A percentile compares a stretch with the other conserved stretches of the same genome.
Conservation (phyloP, 139 green algal genomes). For the Haematococcus lacustris region DNA sequence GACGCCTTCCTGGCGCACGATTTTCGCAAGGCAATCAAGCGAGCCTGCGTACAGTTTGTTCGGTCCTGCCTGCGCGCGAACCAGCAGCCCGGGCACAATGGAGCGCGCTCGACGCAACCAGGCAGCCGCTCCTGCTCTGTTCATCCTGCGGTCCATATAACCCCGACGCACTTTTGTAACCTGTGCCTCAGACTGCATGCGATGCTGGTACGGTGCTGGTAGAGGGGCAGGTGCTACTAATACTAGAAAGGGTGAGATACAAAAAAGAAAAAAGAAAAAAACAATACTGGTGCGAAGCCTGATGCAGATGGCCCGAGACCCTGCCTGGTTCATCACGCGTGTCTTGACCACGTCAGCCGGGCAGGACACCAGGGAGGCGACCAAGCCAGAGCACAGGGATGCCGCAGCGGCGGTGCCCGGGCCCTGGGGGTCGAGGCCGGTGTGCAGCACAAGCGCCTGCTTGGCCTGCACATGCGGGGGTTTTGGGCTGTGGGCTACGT, state of each 20-base stretch:
- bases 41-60: slow-evolving; percentile 7
- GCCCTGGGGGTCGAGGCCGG: slow-evolving; percentile 23
- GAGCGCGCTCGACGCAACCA: background rate
- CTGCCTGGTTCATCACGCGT: slow-evolving; percentile 58
- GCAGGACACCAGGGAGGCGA: slow-evolving; percentile 18
- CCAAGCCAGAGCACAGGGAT: slow-evolving; percentile 42
- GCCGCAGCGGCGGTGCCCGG: slow-evolving; percentile 32
- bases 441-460: slow-evolving; percentile 12
- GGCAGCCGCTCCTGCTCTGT: background rate
- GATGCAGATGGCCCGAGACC: no score
- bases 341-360: slow-evolving; percentile 66
- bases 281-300: no score
- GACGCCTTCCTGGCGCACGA: slow-evolving; percentile 1
- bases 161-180: no score
- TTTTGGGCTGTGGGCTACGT: background rate
- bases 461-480: background rate
- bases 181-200: no score
- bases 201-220: no score
- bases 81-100: background rate
- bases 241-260: no score
- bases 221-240: no score
- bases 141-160: background rate
- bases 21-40: slow-evolving; percentile 4
- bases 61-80: background rate
- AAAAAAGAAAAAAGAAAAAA: no score